These are phyloP conservation scores for Cokeromyces recurvatus DNA, from an alignment of 371 early-diverging fungal species.

Conservation along the genomic window DNA sequence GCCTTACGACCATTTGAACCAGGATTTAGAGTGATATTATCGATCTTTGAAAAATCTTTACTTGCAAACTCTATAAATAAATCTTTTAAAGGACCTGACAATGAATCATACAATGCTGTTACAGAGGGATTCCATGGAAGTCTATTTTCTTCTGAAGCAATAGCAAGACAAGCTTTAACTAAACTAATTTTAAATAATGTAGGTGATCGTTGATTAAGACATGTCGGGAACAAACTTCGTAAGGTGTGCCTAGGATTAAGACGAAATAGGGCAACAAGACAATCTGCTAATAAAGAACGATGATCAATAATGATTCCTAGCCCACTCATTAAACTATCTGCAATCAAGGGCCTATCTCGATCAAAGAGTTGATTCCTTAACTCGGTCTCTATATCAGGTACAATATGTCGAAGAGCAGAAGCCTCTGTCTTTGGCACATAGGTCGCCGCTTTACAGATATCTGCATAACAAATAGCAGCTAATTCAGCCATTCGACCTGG, in stretches of 20 bases:
- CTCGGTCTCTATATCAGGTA: slow-evolving; percentile 74
- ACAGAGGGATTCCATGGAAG: slow-evolving; percentile 77
- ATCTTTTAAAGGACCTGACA: slow-evolving; percentile 65
- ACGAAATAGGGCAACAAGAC: slow-evolving; percentile 72
- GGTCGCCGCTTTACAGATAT: slow-evolving; percentile 75
- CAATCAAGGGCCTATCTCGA: slow-evolving; percentile 48
- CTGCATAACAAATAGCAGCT: slow-evolving; percentile 74
- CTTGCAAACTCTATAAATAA: slow-evolving; percentile 61
- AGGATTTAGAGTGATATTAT: slow-evolving; percentile 10
- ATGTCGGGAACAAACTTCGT: slow-evolving; percentile 62
- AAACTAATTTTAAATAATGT: slow-evolving; percentile 70
- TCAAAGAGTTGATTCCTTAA: slow-evolving; percentile 69
- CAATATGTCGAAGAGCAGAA: slow-evolving; percentile 61
- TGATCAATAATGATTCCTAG: slow-evolving; percentile 54
- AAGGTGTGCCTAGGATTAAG: slow-evolving; percentile 67
- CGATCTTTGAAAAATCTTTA: slow-evolving; percentile 35
- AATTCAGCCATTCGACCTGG: slow-evolving; percentile 66
- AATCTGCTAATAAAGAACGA: slow-evolving; percentile 63
- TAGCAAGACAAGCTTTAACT: slow-evolving; percentile 68
- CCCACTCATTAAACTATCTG: slow-evolving; percentile 57
- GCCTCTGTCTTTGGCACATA: slow-evolving; percentile 63
- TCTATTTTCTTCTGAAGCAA: slow-evolving; percentile 66
- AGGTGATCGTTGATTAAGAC: slow-evolving; percentile 64
- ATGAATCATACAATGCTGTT: slow-evolving; percentile 56
- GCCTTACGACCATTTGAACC: slow-evolving; percentile 14